A percentile compares a stretch with the other conserved stretches of the same genome.
These are phyloP conservation scores for Cryoendolithus antarcticus DNA, from an alignment of 2,329 filamentous ascomycete species.

Conservation along the genomic window DNA sequence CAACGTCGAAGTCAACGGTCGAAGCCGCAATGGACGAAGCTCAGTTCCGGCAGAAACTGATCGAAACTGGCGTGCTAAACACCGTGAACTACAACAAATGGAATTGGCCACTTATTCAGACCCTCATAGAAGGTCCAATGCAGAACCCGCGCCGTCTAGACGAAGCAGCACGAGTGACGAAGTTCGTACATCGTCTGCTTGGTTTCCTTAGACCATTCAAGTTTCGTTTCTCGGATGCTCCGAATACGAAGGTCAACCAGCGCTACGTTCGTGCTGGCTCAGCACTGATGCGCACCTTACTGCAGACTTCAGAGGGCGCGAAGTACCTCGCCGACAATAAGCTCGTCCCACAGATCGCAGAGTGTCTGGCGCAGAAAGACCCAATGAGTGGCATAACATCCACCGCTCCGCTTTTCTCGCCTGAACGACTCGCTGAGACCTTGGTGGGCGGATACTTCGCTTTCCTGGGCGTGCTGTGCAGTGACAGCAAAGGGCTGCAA, in stretches of 20 bases:
- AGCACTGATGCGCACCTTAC: constrained; percentile 70
- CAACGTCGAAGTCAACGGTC: constrained; percentile 42
- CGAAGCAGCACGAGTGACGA: constrained; percentile 86
- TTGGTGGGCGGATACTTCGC: constrained; percentile 88
- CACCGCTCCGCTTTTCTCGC: constrained; percentile 77
- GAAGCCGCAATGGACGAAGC: constrained; percentile 51
- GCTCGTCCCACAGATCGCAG: constrained; percentile 80
- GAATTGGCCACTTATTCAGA: constrained; percentile 91
- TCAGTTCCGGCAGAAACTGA: constrained; percentile 48
- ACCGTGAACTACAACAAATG: constrained; percentile 89
- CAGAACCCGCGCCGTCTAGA: constrained; percentile 84
- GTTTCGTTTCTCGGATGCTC: constrained; percentile 79
- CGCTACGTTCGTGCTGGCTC: constrained; percentile 88
- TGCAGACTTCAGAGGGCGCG: constrained; percentile 75
- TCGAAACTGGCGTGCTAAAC: constrained; percentile 75
- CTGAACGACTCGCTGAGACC: constrained; percentile 70
- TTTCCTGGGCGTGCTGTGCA: constrained; percentile 77
- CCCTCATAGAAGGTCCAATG: constrained; percentile 83
- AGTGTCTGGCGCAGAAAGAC: constrained; percentile 91
- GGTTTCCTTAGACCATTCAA: constrained; percentile 97
- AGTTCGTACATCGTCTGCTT: constrained; percentile 88
- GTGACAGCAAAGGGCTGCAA: constrained; percentile 67
- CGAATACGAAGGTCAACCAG: constrained; percentile 84
- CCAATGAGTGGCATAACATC: constrained; percentile 64
- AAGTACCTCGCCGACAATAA: constrained; percentile 86